These are phyloP conservation scores for Symmetrospora coprosmae DNA, from an alignment of 768 basidiomycete genomes.

Conservation along the genomic window DNA sequence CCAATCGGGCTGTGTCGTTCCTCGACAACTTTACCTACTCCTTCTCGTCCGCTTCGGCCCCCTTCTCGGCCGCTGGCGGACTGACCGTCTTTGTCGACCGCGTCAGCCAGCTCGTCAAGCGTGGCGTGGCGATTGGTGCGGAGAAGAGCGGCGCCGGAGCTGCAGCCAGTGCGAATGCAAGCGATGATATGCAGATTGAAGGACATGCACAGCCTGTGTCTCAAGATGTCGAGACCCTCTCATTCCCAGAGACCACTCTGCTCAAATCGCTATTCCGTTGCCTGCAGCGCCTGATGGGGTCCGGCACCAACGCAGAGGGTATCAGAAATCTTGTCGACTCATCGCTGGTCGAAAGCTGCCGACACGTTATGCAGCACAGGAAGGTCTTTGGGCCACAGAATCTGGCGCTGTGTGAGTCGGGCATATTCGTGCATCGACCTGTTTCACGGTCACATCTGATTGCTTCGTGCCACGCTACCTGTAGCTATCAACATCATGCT, in stretches of 20 bases:
- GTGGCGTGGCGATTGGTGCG: neutral
- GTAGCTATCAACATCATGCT: constrained; percentile 31
- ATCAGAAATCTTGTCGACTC: constrained; percentile 87
- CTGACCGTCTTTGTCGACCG: constrained; percentile 70
- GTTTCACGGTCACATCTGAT: neutral
- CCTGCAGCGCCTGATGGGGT: constrained; percentile 94
- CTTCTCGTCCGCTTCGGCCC: constrained; percentile 68
- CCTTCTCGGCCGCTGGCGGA: constrained; percentile 72
- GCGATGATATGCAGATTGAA: no score
- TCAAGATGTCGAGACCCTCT: neutral
- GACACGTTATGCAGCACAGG: constrained; percentile 71
- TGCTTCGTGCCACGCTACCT: constrained; percentile 21
- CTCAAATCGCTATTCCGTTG: constrained; percentile 81
- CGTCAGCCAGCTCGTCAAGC: constrained; percentile 51
- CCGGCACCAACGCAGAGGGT: constrained; percentile 74
- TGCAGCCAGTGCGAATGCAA: no score
- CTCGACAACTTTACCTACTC: constrained; percentile 85
- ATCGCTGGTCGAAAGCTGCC: constrained; percentile 65
- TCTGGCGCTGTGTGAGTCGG: constrained; percentile 62
- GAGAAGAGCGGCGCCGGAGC: no score
- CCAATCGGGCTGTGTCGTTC: constrained; percentile 80
- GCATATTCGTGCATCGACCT: constrained; percentile 47
- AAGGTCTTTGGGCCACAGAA: constrained; percentile 73
- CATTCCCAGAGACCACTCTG: constrained; percentile 37
- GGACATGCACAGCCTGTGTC: no score